Base-by-base conservation (phyloP, 768 basidiomycete genomes). In the Leucocoprinus birnbaumii region DNA sequence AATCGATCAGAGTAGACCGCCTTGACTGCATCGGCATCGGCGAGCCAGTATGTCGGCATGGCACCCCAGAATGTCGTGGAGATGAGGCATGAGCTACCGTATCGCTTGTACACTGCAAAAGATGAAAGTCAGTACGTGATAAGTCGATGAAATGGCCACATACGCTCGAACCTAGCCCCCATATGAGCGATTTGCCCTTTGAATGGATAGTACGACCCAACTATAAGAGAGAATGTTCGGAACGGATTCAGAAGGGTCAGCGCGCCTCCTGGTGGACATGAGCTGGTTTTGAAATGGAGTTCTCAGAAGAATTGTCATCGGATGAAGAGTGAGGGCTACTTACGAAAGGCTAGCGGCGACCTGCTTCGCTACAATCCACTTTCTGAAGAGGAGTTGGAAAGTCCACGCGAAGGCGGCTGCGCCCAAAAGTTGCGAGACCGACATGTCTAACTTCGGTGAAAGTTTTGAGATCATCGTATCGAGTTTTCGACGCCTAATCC, bases 21-120 rank as follows among this genome's bases (percentile, higher is more conserved):
- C 51, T 73, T 75, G 22, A 79, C 58, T 6, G 75, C 73, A 27
- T 79, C 73, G 1, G 72, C 65, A 46, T 80, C 79, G 13, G 74
- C 67, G 14, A 80, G 31, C 74, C 76, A 80, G 55, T 72, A 71
- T 9, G 63, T 63, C 0, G 65, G 71, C 10, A 60, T 65, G 22
- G 68, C 63, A 8, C 59, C 48, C 59, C 60, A 66, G 41, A 79
- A 52, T 1, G 53, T 48, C 24, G 76, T 65, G 5, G 77, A 71
- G 10, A 69, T 68, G 18, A 77, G 59, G 18, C 64, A 65, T 0
- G 78, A 79, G 53, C 68, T 71, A 24, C 76, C 69, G 38, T 72
- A 69, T 49, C 70, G 63, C 37, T 60, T 59, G 59, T 75, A 77
- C n/a, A 64, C 77, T 79, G 31, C 31, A 31, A 5, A 16, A 19